Conservation (phyloP, 805 yeast species). For the Saccharomyces paradoxus region DNA sequence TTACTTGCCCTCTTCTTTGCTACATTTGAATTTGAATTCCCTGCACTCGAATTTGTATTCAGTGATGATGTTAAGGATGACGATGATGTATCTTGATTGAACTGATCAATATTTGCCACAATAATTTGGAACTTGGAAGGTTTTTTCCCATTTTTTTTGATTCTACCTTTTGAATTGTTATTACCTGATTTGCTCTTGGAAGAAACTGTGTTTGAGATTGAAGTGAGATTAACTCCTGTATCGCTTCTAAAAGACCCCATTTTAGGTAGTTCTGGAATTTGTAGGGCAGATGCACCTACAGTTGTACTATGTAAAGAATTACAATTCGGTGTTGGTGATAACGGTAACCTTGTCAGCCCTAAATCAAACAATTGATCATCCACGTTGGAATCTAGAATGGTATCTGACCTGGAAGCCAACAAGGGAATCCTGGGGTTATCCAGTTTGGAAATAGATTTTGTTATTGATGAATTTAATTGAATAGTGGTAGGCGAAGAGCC, state of each 20-base stretch:
- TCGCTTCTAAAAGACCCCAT: constrained; percentile 32
- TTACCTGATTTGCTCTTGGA: background rate
- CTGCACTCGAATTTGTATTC: constrained; percentile 6
- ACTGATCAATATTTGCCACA: constrained; percentile 29
- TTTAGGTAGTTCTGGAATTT: constrained; percentile 29
- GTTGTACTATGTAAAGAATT: constrained; percentile 1
- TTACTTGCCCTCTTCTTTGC: constrained; percentile 8
- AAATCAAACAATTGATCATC: constrained; percentile 16
- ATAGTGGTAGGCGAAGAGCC: constrained; percentile 33
- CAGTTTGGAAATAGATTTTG: constrained; percentile 22
- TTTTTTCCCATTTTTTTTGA: constrained; percentile 17
- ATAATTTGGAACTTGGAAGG: constrained; percentile 31
- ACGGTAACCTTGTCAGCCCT: constrained; percentile 14
- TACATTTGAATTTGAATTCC: constrained; percentile 6
- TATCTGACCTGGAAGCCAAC: constrained; percentile 5
- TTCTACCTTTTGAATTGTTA: constrained; percentile 8
- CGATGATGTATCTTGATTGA: constrained; percentile 15
- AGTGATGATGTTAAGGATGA: constrained; percentile 3
- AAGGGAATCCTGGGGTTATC: constrained; percentile 14
- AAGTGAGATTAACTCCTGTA: constrained; percentile 6
- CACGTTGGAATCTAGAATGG: constrained; percentile 10
- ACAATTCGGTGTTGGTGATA: constrained; percentile 30
- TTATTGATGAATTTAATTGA: constrained; percentile 29
- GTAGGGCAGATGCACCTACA: constrained; percentile 8
- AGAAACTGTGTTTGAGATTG: background rate